Evolutionary conservation across 371 early-diverging fungal genomes (phyloP).

Genomic region (Rhizopus microsporus): DNA sequence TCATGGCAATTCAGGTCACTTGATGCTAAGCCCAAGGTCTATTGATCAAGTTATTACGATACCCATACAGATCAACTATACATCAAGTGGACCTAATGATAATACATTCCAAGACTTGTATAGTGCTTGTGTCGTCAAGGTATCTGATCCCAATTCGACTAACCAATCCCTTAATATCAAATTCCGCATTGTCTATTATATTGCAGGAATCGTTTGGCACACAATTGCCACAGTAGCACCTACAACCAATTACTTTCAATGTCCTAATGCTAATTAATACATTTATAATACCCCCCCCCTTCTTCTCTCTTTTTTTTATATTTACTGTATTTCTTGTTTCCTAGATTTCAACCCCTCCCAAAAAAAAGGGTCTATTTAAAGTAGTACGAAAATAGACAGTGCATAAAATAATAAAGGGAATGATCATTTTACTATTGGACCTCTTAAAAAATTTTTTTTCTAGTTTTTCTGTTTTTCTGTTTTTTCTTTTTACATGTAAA

Average conservation of each 20-base stretch:
- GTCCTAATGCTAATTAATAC: conserved; percentile 16
- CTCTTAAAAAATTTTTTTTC: conserved; percentile 1
- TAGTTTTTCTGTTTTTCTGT: background rate
- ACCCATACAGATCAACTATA: conserved; percentile 18
- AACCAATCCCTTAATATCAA: conserved; percentile 20
- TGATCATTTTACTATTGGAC: too few species aligned
- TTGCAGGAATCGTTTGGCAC: conserved; percentile 35
- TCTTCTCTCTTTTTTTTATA: background rate
- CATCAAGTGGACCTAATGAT: conserved; percentile 8
- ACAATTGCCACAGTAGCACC: conserved; percentile 20
- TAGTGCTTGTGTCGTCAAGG: conserved; percentile 15
- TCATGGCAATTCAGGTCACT: conserved; percentile 14
- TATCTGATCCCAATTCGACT: background rate
- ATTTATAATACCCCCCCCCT: background rate
- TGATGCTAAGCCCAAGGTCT: conserved; percentile 13
- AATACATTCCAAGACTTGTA: conserved; percentile 13
- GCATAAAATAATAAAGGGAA: too few species aligned
- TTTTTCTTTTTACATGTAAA: background rate
- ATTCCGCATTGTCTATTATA: conserved; percentile 30
- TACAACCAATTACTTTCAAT: conserved; percentile 20
- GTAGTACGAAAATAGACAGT: too few species aligned
- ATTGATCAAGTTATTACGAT: conserved; percentile 9
- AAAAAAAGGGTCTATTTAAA: background rate
- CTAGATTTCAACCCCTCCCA: background rate
- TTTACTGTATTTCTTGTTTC: background rate